phyloP scores from a whole-genome alignment of 2,329 filamentous ascomycete species.

The Tolypocladium album region DNA sequence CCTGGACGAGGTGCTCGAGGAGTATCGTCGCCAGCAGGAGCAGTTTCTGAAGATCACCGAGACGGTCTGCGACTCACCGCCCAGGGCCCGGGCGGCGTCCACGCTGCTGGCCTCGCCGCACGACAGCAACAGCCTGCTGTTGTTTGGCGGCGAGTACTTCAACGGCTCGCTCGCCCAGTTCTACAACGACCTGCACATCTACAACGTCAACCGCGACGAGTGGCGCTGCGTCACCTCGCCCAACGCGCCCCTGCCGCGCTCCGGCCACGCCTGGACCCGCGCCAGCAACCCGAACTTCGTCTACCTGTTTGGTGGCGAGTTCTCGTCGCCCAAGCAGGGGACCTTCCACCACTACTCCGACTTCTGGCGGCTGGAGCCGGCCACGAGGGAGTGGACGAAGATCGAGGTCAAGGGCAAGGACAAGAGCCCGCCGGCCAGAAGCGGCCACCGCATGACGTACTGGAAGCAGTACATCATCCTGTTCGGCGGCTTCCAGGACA shows the following conservation, averaged over 20 bases:
- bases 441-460: slow-evolving; percentile 91
- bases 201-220: slow-evolving; percentile 73
- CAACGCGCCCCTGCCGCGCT: slow-evolving; percentile 82
- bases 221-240: slow-evolving; percentile 87
- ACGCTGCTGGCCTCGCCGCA: slow-evolving; percentile 77
- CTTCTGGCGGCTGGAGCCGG: slow-evolving; percentile 87
- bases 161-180: slow-evolving; percentile 77
- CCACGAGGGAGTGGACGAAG: slow-evolving; percentile 78
- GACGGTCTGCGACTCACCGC: slow-evolving; percentile 56
- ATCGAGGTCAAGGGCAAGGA: slow-evolving; percentile 71
- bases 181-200: slow-evolving; percentile 56
- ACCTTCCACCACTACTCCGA: slow-evolving; percentile 99
- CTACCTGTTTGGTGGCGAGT: slow-evolving; percentile 93
- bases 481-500: slow-evolving; percentile 96
- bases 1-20: slow-evolving; percentile 83
- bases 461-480: slow-evolving; percentile 95
- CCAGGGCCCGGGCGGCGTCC: slow-evolving; percentile 67
- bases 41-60: slow-evolving; percentile 92
- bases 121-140: slow-evolving; percentile 76
- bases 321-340: slow-evolving; percentile 91
- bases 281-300: slow-evolving; percentile 76
- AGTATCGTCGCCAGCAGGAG: slow-evolving; percentile 88
- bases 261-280: slow-evolving; percentile 89
- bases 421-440: slow-evolving; percentile 71
- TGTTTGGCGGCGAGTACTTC: slow-evolving; percentile 94